Conservation (phyloP, 371 early-diverging fungal genomes). For the Haplosporangium sp. region DNA sequence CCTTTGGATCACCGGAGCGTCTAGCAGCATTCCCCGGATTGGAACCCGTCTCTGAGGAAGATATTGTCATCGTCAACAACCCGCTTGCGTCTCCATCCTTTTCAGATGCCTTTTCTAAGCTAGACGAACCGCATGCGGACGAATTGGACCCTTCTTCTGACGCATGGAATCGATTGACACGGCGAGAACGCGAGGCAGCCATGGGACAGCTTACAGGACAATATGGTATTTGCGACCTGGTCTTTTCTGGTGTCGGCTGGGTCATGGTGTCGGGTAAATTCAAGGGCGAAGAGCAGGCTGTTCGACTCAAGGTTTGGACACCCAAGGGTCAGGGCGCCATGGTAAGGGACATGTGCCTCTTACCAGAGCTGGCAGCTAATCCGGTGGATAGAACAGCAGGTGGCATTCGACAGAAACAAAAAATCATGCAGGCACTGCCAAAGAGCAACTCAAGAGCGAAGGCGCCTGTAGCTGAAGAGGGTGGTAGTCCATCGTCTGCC, state of each 20-base stretch:
- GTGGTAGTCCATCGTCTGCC: too few relatives aligned
- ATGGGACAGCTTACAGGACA: conserved; percentile 24
- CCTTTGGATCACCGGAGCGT: conserved; percentile 42
- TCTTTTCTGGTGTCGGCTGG: conserved; percentile 54
- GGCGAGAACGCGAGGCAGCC: conserved; percentile 10
- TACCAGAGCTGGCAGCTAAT: conserved; percentile 38
- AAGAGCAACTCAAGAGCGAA: neutral
- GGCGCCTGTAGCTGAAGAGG: too few relatives aligned
- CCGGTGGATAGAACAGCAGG: conserved; percentile 41
- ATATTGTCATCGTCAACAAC: conserved; percentile 31
- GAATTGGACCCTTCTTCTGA: neutral
- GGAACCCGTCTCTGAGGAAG: conserved; percentile 17
- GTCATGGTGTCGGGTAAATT: conserved; percentile 52
- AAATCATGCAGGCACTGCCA: conserved; percentile 28
- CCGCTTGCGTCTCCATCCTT: neutral
- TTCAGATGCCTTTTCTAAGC: conserved; percentile 18
- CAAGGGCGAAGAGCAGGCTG: conserved; percentile 19
- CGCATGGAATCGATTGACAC: conserved; percentile 1
- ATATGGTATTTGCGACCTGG: conserved; percentile 47
- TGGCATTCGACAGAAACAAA: conserved; percentile 40
- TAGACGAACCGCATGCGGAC: conserved; percentile 7
- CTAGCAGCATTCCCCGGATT: conserved; percentile 36
- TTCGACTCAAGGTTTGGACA: conserved; percentile 41
- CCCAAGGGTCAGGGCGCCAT: conserved; percentile 40
- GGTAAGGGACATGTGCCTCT: conserved; percentile 24